phyloP scores from a whole-genome alignment of 2,329 filamentous ascomycete genomes.

The Paecilomyces sp. region DNA sequence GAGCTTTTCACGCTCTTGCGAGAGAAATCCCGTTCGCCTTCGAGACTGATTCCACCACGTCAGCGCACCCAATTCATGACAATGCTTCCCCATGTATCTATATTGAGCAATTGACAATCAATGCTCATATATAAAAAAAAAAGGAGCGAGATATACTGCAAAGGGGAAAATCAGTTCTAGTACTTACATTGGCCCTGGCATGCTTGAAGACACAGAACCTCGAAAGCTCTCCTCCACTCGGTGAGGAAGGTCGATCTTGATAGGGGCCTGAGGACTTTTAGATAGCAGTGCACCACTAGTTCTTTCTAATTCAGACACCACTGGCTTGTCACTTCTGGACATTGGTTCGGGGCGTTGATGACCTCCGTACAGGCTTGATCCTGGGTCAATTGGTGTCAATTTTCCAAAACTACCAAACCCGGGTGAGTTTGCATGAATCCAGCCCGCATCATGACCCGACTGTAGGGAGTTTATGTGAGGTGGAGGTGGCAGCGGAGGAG shows the following conservation, averaged over 20 bases:
- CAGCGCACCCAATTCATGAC: constrained; percentile 2
- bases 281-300: constrained; percentile 18
- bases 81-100: not conserved
- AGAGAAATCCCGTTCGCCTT: constrained; percentile 54
- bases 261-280: constrained; percentile 26
- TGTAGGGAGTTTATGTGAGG: constrained; percentile 52
- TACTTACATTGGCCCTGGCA: constrained; percentile 27
- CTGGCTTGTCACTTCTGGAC: constrained; percentile 27
- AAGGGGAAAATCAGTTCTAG: not conserved
- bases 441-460: constrained; percentile 54
- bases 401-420: constrained; percentile 41
- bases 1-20: constrained; percentile 51
- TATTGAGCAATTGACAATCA: not conserved
- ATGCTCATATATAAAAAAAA: not conserved
- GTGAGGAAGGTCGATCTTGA: constrained; percentile 27
- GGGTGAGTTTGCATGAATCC: constrained; percentile 55
- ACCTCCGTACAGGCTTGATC: constrained; percentile 45
- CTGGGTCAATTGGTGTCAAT: constrained; percentile 40
- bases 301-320: constrained; percentile 27
- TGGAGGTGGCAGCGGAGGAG: constrained; percentile 61
- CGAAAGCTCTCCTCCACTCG: constrained; percentile 25
- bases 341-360: constrained; percentile 30
- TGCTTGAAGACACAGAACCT: constrained; percentile 22
- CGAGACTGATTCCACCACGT: constrained; percentile 37
- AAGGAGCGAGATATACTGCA: not conserved